A percentile compares a stretch with the other conserved stretches of the same genome.
Evolutionary conservation across 768 basidiomycete species (phyloP).

Genomic region (Rubroboletus satanas): DNA sequence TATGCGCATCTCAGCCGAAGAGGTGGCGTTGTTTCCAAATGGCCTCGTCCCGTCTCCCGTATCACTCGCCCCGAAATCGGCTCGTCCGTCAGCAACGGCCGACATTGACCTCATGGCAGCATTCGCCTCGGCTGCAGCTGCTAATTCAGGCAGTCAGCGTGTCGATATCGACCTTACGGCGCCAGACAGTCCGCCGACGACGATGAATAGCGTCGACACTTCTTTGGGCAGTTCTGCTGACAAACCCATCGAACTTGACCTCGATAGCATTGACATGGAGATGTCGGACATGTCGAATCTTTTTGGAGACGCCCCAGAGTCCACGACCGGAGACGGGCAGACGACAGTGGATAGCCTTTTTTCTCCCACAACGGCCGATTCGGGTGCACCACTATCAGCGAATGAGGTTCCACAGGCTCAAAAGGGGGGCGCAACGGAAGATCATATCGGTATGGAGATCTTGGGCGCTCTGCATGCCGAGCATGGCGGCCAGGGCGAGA

Average conservation of each 20-base stretch:
- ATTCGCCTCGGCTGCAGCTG: constrained; percentile 43
- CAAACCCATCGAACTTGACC: constrained; percentile 77
- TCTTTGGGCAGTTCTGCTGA: constrained; percentile 62
- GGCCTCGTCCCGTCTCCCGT: constrained; percentile 71
- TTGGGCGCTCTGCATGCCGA: constrained; percentile 33
- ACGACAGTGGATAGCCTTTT: constrained; percentile 47
- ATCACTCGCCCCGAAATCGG: constrained; percentile 77
- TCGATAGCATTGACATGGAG: constrained; percentile 66
- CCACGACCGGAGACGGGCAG: constrained; percentile 33
- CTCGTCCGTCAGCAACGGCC: constrained; percentile 54
- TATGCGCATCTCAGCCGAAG: constrained; percentile 62
- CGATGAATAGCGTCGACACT: constrained; percentile 30
- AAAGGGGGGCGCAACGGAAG: constrained; percentile 16
- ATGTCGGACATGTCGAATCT: constrained; percentile 48
- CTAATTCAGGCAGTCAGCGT: constrained; percentile 28
- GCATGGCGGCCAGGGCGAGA: constrained; percentile 13
- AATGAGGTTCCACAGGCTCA: constrained; percentile 14
- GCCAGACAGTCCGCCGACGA: constrained; percentile 30
- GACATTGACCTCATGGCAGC: constrained; percentile 66
- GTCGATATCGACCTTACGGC: constrained; percentile 61
- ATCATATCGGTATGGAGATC: constrained; percentile 34
- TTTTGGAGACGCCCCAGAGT: constrained; percentile 48
- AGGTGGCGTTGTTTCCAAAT: constrained; percentile 52
- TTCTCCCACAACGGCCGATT: constrained; percentile 39
- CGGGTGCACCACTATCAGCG: constrained; percentile 14